These are phyloP conservation scores for Globisporangium sylvaticum DNA, from an alignment of 352 stramenopile genomes.

Conservation along the genomic window DNA sequence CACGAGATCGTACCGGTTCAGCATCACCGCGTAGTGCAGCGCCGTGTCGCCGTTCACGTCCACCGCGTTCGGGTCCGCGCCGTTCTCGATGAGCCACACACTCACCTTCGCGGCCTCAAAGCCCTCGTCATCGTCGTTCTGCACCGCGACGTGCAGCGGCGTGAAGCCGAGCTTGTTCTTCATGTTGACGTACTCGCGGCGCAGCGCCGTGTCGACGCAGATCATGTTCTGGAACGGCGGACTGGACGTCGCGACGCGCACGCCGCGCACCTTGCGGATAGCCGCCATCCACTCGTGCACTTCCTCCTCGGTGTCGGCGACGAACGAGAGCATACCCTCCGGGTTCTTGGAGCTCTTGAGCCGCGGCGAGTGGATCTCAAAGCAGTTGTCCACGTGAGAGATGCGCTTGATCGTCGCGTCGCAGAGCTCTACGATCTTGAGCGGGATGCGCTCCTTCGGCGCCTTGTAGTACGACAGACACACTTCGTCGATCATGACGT, in stretches of 20 bases:
- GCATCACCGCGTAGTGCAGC: conserved; percentile 82
- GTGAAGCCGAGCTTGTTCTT: conserved; percentile 85
- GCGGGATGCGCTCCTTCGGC: conserved; percentile 76
- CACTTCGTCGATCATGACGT: conserved; percentile 84
- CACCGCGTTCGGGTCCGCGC: conserved; percentile 66
- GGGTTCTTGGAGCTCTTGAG: conserved; percentile 83
- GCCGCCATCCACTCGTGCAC: conserved; percentile 87
- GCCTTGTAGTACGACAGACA: conserved; percentile 87
- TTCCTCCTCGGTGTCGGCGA: conserved; percentile 76
- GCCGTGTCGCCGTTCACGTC: conserved; percentile 84
- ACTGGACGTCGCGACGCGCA: conserved; percentile 67
- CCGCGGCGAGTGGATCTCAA: conserved; percentile 80
- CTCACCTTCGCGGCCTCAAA: conserved; percentile 84
- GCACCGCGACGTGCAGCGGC: conserved; percentile 71
- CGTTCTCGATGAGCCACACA: conserved; percentile 88
- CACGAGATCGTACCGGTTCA: conserved; percentile 76
- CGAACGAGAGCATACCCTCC: conserved; percentile 81
- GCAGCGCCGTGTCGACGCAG: conserved; percentile 78
- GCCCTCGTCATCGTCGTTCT: conserved; percentile 88
- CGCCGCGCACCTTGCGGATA: conserved; percentile 79
- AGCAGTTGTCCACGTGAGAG: conserved; percentile 82
- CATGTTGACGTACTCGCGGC: conserved; percentile 84
- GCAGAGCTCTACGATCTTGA: conserved; percentile 82
- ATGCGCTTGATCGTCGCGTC: conserved; percentile 79
- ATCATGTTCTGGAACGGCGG: conserved; percentile 87